These are phyloP conservation scores for Hura crepitans DNA, from an alignment of 441 rosid species.

Conservation along the genomic window DNA sequence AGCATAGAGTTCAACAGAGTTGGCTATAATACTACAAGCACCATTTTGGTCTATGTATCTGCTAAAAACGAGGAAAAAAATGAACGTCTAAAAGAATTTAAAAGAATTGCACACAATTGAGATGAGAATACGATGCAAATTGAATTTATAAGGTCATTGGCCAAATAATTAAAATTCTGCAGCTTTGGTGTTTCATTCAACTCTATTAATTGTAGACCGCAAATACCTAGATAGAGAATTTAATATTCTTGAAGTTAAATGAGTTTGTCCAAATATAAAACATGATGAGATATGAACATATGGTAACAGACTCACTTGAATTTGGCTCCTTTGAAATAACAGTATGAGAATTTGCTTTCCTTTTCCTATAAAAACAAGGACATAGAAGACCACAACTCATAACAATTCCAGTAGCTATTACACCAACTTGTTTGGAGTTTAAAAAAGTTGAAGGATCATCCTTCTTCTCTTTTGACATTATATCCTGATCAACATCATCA, in stretches of 20 bases:
- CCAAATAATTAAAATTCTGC: neutral
- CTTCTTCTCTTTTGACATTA: conserved; percentile 21
- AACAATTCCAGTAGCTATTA: conserved; percentile 54
- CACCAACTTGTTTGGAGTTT: conserved; percentile 30
- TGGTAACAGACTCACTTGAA: conserved; percentile 49
- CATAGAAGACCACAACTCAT: conserved; percentile 54
- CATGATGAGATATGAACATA: conserved; percentile 4
- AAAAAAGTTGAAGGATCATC: conserved; percentile 24
- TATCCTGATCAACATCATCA: conserved; percentile 8
- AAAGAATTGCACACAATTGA: neutral
- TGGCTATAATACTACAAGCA: neutral
- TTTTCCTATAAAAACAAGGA: conserved; percentile 64
- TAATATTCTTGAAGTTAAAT: conserved; percentile 3
- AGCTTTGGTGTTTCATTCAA: neutral
- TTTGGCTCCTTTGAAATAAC: conserved; percentile 54
- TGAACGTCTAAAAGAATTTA: too few relatives aligned
- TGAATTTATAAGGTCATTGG: neutral
- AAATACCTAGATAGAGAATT: neutral
- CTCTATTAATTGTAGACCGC: conserved; percentile 3
- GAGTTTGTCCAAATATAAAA: neutral
- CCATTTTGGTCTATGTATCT: neutral
- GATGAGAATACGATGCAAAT: neutral
- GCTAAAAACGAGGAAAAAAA: neutral
- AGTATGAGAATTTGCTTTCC: conserved; percentile 51
- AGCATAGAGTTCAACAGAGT: neutral